Evolutionary conservation across 2,329 filamentous ascomycete species (phyloP).

Genomic region (Madurella mycetomatis): DNA sequence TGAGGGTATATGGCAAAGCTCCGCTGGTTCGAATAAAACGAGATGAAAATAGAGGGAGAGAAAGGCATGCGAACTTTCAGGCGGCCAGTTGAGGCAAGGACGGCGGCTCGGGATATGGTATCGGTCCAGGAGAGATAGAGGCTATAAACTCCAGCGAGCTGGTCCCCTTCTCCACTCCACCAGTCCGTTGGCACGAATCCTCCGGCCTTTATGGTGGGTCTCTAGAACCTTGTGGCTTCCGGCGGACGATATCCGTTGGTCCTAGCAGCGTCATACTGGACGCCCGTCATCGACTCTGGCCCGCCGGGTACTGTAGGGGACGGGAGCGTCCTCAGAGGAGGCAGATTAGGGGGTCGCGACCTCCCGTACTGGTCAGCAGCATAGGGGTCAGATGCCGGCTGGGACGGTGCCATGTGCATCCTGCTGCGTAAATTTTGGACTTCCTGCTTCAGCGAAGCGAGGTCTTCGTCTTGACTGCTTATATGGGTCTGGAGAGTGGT

Average conservation of each 20-base stretch:
- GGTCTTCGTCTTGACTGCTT: conserved; percentile 32
- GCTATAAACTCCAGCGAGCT: neutral
- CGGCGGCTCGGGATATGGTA: neutral
- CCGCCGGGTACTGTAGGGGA: conserved; percentile 36
- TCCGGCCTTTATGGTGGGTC: neutral
- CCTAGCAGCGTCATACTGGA: conserved; percentile 55
- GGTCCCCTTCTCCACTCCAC: neutral
- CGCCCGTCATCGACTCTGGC: conserved; percentile 62
- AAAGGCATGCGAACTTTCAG: too few relatives aligned
- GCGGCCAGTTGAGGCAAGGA: too few relatives aligned
- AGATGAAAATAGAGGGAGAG: neutral
- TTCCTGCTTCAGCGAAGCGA: conserved; percentile 38
- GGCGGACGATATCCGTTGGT: conserved; percentile 43
- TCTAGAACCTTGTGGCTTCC: conserved; percentile 26
- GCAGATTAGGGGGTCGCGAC: conserved; percentile 41
- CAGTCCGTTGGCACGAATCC: neutral
- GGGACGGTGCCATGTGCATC: conserved; percentile 7
- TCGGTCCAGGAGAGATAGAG: neutral
- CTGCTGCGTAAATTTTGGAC: conserved; percentile 43
- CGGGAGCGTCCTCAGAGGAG: conserved; percentile 52
- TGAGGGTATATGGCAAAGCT: neutral
- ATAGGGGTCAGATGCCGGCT: conserved; percentile 17
- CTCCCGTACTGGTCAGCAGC: conserved; percentile 28
- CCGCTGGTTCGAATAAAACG: neutral
- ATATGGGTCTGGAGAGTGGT: conserved; percentile 40